Conservation (phyloP, 495 filamentous ascomycete species). For the Letharia columbiana region DNA sequence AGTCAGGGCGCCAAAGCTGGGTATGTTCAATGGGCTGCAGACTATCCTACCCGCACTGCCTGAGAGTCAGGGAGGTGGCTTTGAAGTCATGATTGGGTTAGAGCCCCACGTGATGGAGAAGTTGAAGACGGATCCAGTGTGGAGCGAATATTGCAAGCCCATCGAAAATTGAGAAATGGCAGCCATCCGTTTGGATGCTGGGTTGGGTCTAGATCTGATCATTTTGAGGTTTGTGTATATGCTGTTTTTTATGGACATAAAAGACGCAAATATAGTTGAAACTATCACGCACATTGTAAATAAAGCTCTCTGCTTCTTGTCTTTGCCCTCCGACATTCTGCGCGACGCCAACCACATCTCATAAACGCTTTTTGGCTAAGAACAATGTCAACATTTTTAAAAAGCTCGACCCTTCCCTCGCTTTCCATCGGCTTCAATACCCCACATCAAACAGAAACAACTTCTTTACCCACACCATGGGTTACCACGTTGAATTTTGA, state of each 20-base stretch:
- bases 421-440: background rate
- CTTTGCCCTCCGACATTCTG: too few species aligned
- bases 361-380: background rate
- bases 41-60: background rate
- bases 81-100: conserved; percentile 1
- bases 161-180: background rate
- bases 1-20: background rate
- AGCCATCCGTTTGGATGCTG: background rate
- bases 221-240: background rate
- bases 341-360: background rate
- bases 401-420: background rate
- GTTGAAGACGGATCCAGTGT: background rate
- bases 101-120: conserved; percentile 3
- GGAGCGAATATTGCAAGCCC: conserved; percentile 3
- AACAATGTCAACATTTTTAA: background rate
- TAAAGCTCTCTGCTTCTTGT: background rate
- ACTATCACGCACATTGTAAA: background rate
- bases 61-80: conserved; percentile 1
- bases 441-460: background rate
- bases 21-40: conserved; percentile 5
- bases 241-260: background rate
- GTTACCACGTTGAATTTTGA: background rate
- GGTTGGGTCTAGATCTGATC: background rate
- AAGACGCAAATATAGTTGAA: background rate
- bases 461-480: background rate